These are phyloP conservation scores for Penstemon eatonii DNA, from an alignment of 257 asterid genomes.

Conservation along the genomic window DNA sequence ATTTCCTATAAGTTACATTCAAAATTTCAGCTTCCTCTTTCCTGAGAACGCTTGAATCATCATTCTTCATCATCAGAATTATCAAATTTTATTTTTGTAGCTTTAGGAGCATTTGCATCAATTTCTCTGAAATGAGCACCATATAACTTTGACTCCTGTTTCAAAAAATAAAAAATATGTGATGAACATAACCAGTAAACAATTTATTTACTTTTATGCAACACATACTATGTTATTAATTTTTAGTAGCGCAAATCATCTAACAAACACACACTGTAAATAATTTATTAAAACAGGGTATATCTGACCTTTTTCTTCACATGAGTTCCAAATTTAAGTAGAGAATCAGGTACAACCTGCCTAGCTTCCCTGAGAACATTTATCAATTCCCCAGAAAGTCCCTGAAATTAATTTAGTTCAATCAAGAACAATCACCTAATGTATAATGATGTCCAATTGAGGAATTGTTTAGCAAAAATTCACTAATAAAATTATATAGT, in stretches of 20 bases:
- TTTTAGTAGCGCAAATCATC: no score
- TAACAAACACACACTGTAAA: no score
- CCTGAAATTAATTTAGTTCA: constrained; percentile 44
- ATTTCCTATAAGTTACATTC: no score
- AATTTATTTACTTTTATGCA: no score
- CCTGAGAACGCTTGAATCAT: constrained; percentile 10
- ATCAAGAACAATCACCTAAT: constrained; percentile 2
- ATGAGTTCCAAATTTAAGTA: constrained; percentile 91
- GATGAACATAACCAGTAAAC: not conserved
- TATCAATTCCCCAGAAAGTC: constrained; percentile 85
- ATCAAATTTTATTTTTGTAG: constrained; percentile 69
- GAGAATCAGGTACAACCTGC: constrained; percentile 79
- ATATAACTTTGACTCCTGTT: constrained; percentile 90
- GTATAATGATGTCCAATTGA: not conserved
- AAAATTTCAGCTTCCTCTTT: no score
- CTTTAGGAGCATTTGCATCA: constrained; percentile 84
- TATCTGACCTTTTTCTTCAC: constrained; percentile 83
- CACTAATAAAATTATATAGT: not conserved
- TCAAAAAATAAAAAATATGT: constrained; percentile 11
- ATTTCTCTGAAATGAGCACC: constrained; percentile 97
- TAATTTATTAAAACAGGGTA: no score
- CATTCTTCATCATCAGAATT: constrained; percentile 76
- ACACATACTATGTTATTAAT: no score
- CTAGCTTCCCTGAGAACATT: constrained; percentile 94
- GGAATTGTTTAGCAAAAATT: not conserved